Evolutionary conservation across 1,284 basidiomycete genomes (phyloP), one percentile per base, ranked within the genome.

Genomic region (Mycosarcoma maydis): DNA sequence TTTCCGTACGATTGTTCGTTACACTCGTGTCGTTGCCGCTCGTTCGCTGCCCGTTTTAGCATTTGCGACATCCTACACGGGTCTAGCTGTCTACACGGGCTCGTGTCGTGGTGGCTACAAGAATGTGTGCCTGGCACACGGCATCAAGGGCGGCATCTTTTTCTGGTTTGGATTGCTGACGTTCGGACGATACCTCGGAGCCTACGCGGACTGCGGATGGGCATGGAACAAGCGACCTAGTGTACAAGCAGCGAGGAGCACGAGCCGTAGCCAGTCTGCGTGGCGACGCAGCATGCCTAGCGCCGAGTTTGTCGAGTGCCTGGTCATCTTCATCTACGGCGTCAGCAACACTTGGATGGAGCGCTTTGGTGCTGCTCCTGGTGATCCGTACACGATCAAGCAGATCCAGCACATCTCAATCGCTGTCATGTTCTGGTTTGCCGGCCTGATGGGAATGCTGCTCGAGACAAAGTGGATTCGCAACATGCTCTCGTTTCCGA

Each of bases 261-360:
- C 34, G 45, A 50, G 83, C 22, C 16, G 32, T 55, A 30, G 44
- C 3, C 6, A 40, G 20, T 36, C 57, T 14, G 41, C 27, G 10
- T 74, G 75, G 75, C 59, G 72, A 14, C 42, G 47, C 14, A 65
- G 43, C 26, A 68, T 72, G 73, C 71, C 72, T 13, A 70, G 61
- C 26, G 94, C 91, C 6, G 94, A 98, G 83, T 91, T 92, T 72
- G 86, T 92, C 69, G 94, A 98, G 83, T 92, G 89, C 6, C 79
- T 86, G 9, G 87, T 95, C 61, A 94, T 97, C 76, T 95, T 95
- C 83, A 38, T 88, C 1, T 97, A 98, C 80, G 95, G 94, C 16
- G 85, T 88, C 38, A 90, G 91, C 39, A 96, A 98, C 82, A 94
- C 90, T 8, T 98, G 93, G 92, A 93, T 98, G 91, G 94, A 98